Percentiles rank a stretch among this genome's conserved stretches.
These are phyloP conservation scores for Silene uniflora DNA, from an alignment of 148 eudicot species.

Conservation along the genomic window DNA sequence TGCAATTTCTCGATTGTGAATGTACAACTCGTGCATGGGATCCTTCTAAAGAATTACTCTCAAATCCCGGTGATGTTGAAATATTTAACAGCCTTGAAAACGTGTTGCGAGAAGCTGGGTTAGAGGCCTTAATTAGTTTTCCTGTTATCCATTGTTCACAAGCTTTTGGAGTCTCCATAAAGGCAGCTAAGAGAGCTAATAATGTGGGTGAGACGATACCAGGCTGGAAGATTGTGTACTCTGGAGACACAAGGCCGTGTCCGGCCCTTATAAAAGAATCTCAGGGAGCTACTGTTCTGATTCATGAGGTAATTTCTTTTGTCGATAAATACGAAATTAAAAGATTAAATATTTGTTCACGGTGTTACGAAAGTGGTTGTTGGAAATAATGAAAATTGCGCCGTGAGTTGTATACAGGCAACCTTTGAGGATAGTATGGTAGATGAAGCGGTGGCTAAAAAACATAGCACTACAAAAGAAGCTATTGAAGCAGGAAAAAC, in stretches of 20 bases:
- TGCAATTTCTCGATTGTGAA: constrained; percentile 84
- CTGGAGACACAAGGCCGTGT: no score
- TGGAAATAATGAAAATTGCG: no score
- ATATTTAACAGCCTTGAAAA: no score
- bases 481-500: constrained; percentile 70
- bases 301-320: constrained; percentile 97
- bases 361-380: no score
- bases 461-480: constrained; percentile 85
- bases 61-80: constrained; percentile 35
- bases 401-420: constrained; percentile 81
- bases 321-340: no score
- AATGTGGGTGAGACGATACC: no score
- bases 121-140: constrained; percentile 63
- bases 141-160: constrained; percentile 84
- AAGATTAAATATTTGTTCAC: no score
- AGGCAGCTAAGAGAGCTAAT: constrained; percentile 55
- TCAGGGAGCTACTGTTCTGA: constrained; percentile 76
- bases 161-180: constrained; percentile 65
- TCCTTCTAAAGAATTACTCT: neutral
- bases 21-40: constrained; percentile 39
- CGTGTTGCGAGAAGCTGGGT: constrained; percentile 64
- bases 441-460: constrained; percentile 74
- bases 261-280: constrained; percentile 64
- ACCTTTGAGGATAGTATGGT: constrained; percentile 81
- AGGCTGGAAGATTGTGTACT: no score